phyloP scores from a whole-genome alignment of 2,329 filamentous ascomycete genomes.

The Herpotrichia juniperi region DNA sequence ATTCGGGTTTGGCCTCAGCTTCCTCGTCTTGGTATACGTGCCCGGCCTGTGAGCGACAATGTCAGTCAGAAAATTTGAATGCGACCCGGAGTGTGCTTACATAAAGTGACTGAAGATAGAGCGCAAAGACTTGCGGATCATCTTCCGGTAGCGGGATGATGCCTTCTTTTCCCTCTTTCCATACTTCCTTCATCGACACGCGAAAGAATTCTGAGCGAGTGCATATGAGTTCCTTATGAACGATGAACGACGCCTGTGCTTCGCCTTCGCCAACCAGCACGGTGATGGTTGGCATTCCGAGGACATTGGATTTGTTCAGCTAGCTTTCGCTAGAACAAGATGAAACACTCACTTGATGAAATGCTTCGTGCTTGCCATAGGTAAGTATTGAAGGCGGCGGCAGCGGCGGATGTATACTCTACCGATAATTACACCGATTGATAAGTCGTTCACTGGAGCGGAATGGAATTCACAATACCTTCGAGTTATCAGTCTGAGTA shows the following conservation, averaged over 20 bases:
- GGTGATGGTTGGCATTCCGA: not conserved
- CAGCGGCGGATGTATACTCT: too few species aligned
- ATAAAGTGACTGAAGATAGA: conserved; percentile 4
- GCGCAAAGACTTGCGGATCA: conserved; percentile 2
- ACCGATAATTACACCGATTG: too few species aligned
- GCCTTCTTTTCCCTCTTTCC: not conserved
- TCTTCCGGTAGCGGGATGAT: conserved; percentile 1
- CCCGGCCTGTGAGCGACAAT: not conserved
- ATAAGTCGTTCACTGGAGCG: too few species aligned
- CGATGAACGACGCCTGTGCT: not conserved
- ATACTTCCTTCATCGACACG: not conserved
- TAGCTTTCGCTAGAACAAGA: too few species aligned
- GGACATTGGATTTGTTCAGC: too few species aligned
- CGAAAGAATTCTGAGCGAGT: conserved; percentile 3
- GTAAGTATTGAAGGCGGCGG: too few species aligned
- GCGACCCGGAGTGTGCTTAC: not conserved
- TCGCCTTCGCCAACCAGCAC: not conserved
- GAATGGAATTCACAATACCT: too few species aligned
- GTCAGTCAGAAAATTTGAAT: not conserved
- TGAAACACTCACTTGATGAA: too few species aligned
- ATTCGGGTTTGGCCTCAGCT: not conserved
- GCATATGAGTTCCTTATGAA: conserved; percentile 6
- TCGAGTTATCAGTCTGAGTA: too few species aligned
- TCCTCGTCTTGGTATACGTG: not conserved
- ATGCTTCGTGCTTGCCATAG: too few species aligned